Base-by-base conservation (phyloP, 2,329 filamentous ascomycete genomes). In the Aureobasidium sp. region DNA sequence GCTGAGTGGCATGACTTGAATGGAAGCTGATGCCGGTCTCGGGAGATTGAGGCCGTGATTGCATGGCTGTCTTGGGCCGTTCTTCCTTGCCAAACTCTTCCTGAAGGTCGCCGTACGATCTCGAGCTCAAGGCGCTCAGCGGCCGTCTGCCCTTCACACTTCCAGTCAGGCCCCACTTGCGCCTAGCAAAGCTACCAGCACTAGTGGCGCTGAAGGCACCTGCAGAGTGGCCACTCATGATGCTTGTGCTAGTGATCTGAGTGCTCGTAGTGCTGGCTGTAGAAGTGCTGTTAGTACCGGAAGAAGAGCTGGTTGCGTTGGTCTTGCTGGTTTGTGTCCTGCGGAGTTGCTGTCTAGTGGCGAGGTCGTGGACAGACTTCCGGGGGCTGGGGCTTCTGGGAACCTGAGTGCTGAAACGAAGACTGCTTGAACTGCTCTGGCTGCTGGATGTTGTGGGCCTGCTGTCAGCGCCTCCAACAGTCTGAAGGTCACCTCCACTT, bases 141-240 rank as follows among this genome's bases (percentile, higher is more conserved):
- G 63, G 63, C 15, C 67, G 60, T 19, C 65, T 64, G 25, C 67
- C 64, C 21, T 65, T 66, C 42, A 69, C 68, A 60, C 69, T 79
- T 74, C 69, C 73, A 68, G 59, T 60, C 57, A 78, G 53, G 68
- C 79, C 70, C 73, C 77, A 70, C 65, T 86, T 87, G 69, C 89
- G 88, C 63, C 92, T 84, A 31, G 91, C 92, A 65, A 95, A 84
- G 74, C 93, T 97, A 58, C 92, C 94, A 17, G 94, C 94, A 74
- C 94, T 97, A 17, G 94, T 97, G 54, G 91, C 89, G 72, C 93
- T 97, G 74, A 96, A 90, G 13, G 83, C 93, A 54, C 92, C 86
- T 0, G 94, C 94, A 57, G 94, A 97, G 57, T 84, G 81, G 3
- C 93, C 94, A 71, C 93, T 97, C 93, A 96, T 96, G 45, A 99